Evolutionary conservation across 345 rosid species (phyloP).

Genomic region (Abelmoschus esculentus): DNA sequence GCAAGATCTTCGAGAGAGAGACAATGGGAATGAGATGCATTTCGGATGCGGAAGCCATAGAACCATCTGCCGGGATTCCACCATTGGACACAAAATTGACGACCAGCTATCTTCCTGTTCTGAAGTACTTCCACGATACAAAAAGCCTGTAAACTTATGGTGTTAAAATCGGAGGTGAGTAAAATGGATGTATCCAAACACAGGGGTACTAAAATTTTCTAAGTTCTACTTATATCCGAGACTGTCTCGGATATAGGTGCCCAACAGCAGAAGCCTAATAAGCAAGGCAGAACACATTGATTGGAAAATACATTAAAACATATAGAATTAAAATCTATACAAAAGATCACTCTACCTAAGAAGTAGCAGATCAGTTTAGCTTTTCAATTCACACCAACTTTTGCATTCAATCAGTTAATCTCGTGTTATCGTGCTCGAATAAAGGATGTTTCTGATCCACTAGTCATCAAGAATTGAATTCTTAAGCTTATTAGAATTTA

Average conservation of each 20-base stretch:
- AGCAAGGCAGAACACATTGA: not conserved
- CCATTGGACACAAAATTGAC: conserved; percentile 52
- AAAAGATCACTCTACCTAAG: not conserved
- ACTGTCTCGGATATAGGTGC: not conserved
- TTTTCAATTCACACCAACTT: not conserved
- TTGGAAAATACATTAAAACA: not conserved
- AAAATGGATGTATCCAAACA: not conserved
- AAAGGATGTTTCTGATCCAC: no score
- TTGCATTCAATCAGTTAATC: not conserved
- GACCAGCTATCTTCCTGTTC: conserved; percentile 40
- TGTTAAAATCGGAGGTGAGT: not conserved
- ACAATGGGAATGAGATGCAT: conserved; percentile 41
- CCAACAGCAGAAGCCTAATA: not conserved
- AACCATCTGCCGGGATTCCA: conserved; percentile 67
- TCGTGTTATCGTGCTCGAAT: not conserved
- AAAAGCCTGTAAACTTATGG: conserved; percentile 25
- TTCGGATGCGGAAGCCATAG: conserved; percentile 57
- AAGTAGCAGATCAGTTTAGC: not conserved
- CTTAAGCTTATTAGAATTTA: not conserved
- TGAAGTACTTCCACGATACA: conserved; percentile 31
- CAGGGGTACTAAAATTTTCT: not conserved
- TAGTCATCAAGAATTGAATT: not conserved
- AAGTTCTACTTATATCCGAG: not conserved
- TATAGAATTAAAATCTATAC: not conserved
- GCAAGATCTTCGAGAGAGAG: conserved; percentile 44